phyloP scores from a whole-genome alignment of 352 stramenopile genomes.

The Globisporangium spiculum region DNA sequence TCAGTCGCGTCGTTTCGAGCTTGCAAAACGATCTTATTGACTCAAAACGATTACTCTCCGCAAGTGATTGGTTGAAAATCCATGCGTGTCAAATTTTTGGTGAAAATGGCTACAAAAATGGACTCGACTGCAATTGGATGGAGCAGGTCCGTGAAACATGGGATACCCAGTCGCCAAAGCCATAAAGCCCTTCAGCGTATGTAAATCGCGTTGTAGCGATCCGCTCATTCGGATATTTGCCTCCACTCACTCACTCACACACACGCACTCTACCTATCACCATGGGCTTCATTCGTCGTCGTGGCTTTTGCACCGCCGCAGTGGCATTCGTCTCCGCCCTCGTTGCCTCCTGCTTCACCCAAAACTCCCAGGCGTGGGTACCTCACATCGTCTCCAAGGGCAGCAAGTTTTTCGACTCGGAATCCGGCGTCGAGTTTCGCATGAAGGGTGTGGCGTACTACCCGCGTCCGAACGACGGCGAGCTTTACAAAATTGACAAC shows the following conservation, averaged over 20 bases:
- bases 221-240: not conserved
- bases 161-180: not conserved
- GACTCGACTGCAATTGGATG: not conserved
- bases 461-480: conserved; percentile 54
- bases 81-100: not conserved
- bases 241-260: not conserved
- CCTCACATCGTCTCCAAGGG: conserved; percentile 46
- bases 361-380: conserved; percentile 9
- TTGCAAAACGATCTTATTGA: not conserved
- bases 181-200: not conserved
- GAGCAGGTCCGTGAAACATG: not conserved
- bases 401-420: conserved; percentile 69
- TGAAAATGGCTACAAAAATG: not conserved
- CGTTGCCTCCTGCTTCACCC: not conserved
- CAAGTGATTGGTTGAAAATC: not conserved
- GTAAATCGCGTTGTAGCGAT: not conserved
- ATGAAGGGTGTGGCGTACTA: conserved; percentile 73
- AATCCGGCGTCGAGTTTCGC: conserved; percentile 47
- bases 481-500: conserved; percentile 34
- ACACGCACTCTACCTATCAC: not conserved
- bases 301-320: not conserved
- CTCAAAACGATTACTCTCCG: not conserved
- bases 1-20: not conserved
- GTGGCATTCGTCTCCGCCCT: not conserved
- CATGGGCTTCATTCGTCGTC: not conserved